Percentiles rank a stretch among this genome's conserved stretches.
phyloP scores from a whole-genome alignment of 2,329 filamentous ascomycete species.

The Fonsecaea multimorphosa region DNA sequence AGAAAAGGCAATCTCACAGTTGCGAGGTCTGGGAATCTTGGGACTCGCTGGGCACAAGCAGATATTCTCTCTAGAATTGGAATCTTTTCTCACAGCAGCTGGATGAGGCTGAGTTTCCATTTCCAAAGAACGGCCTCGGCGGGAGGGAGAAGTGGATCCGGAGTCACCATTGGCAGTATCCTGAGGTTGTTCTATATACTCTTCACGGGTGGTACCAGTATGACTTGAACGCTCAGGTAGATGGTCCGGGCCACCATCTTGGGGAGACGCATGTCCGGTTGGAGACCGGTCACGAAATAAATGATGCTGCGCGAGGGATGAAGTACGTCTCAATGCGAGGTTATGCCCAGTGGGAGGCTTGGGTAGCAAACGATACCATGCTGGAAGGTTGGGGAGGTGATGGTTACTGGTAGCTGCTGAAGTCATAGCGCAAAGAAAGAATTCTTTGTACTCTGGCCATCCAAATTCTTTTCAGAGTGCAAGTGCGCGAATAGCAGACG shows the following conservation, averaged over 20 bases:
- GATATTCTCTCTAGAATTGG: constrained; percentile 47
- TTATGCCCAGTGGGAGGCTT: constrained; percentile 45
- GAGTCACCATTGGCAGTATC: constrained; percentile 14
- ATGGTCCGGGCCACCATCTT: constrained; percentile 28
- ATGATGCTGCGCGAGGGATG: constrained; percentile 40
- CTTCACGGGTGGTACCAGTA: constrained; percentile 6
- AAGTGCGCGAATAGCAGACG: constrained; percentile 29
- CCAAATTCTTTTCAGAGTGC: constrained; percentile 28
- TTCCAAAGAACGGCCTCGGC: constrained; percentile 19
- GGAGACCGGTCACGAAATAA: constrained; percentile 32
- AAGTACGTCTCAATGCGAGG: constrained; percentile 44
- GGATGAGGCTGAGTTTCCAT: constrained; percentile 21
- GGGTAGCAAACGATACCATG: constrained; percentile 53
- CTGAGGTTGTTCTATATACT: constrained; percentile 16
- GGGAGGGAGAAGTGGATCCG: constrained; percentile 18
- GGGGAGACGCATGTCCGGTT: constrained; percentile 13
- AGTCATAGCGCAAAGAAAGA: constrained; percentile 42
- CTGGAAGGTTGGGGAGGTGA: constrained; percentile 47
- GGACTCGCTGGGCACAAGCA: constrained; percentile 74
- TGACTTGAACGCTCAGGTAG: constrained; percentile 20
- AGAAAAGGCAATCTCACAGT: constrained; percentile 61
- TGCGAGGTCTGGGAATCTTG: constrained; percentile 73
- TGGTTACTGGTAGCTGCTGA: constrained; percentile 33
- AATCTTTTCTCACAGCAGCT: constrained; percentile 1
- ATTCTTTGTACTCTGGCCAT: constrained; percentile 35